These are phyloP conservation scores for Metschnikowia sp. DNA, from an alignment of 805 yeast species.

Conservation along the genomic window DNA sequence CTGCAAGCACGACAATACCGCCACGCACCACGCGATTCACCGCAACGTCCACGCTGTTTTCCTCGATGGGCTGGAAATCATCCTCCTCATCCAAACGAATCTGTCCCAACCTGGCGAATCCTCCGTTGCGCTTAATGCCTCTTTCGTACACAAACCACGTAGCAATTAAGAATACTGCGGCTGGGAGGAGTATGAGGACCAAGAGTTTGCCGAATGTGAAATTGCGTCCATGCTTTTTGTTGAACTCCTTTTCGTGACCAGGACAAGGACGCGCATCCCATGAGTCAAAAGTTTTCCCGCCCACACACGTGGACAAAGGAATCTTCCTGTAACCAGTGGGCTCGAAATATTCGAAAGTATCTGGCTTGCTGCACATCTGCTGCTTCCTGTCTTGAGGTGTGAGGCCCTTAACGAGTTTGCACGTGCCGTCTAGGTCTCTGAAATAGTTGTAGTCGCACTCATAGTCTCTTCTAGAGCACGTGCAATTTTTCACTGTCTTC, in stretches of 20 bases:
- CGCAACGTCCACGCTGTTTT: slow-evolving; percentile 55
- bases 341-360: slow-evolving; percentile 67
- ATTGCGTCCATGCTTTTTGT: slow-evolving; percentile 49
- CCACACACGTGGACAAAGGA: slow-evolving; percentile 81
- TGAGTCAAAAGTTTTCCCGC: slow-evolving; percentile 70
- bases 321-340: slow-evolving; percentile 92
- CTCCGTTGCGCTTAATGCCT: slow-evolving; percentile 78
- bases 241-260: slow-evolving; percentile 70
- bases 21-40: slow-evolving; percentile 57
- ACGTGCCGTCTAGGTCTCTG: slow-evolving; percentile 73
- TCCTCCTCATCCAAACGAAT: slow-evolving; percentile 74
- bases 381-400: slow-evolving; percentile 59
- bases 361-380: slow-evolving; percentile 55
- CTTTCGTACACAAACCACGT: slow-evolving; percentile 71
- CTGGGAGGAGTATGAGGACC: slow-evolving; percentile 54
- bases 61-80: slow-evolving; percentile 55
- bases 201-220: slow-evolving; percentile 50
- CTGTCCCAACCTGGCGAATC: slow-evolving; percentile 75
- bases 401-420: slow-evolving; percentile 76
- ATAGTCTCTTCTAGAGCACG: slow-evolving; percentile 81
- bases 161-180: slow-evolving; percentile 51
- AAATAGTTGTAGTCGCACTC: slow-evolving; percentile 91
- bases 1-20: slow-evolving; percentile 50
- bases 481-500: slow-evolving; percentile 60
- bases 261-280: slow-evolving; percentile 77